Base-by-base conservation (phyloP, 2,329 filamentous ascomycete species). In the Intubia oerlemansii region DNA sequence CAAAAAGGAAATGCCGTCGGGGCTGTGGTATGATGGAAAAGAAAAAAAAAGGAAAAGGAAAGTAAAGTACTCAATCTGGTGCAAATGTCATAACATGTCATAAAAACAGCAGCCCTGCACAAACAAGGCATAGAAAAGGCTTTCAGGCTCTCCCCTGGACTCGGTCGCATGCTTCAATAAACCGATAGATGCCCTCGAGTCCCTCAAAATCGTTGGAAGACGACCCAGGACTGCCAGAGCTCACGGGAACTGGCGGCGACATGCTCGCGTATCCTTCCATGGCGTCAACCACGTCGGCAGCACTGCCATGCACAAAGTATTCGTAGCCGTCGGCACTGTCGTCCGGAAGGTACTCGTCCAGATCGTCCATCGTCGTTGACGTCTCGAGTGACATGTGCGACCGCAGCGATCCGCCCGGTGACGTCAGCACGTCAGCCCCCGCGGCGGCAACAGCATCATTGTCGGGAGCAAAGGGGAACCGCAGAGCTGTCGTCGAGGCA, bases 391-490 rank as follows among this genome's bases (percentile, higher is more conserved):
- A 47, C 25, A 37, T 29, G 19, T 41, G 41, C 3, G 60, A 64
- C 15, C 52, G 49, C 22, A 56, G 37, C 4, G 61, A 64, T 7
- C 53, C 51, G n/a, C 52, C 54, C 2, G 59, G 56, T 11, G 59
- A 61, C 5, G 53, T 54, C 18, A 56, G 33, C 13, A n/a, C n/a
- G n/a, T n/a, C n/a, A n/a, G n/a, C n/a, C n/a, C n/a, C n/a, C n/a
- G n/a, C n/a, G n/a, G n/a, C n/a, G n/a, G n/a, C n/a, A n/a, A n/a
- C n/a, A n/a, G n/a, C n/a, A n/a, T n/a, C 36, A 5, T 40, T 39
- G 10, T 56, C 57, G 0, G 84, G 77, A 1, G 84, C 84, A 42
- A 81, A 92, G 1, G 85, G 85, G 42, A 92, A 93, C 24, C 71
- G 62, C 13, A 95, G 59, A 5, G 81, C 80, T 21, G 19, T n/a